These are phyloP conservation scores for Erythrobasidium hasegawianum DNA, from an alignment of 1,284 basidiomycete species.

Conservation along the genomic window DNA sequence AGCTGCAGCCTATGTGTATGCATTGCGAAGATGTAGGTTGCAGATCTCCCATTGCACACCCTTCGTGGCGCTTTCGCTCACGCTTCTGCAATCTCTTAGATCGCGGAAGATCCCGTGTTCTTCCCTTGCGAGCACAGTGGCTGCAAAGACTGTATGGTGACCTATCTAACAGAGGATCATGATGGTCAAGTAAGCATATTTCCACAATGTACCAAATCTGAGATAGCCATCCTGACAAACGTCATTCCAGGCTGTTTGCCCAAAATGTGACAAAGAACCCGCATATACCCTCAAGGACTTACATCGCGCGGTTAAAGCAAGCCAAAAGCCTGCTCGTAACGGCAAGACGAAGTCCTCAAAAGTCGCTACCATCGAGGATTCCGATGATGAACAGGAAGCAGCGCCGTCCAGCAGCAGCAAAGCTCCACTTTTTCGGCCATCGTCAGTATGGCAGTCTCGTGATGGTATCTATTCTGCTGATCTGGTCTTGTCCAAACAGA, in stretches of 20 bases:
- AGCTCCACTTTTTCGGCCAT: too few relatives aligned
- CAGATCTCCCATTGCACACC: too few relatives aligned
- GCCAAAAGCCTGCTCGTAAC: background rate
- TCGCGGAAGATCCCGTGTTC: constrained; percentile 41
- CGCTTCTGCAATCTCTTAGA: too few relatives aligned
- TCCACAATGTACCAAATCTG: background rate
- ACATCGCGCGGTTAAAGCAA: constrained; percentile 18
- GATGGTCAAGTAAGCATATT: background rate
- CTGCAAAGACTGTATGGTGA: constrained; percentile 77
- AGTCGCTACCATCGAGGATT: constrained; percentile 13
- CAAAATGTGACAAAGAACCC: constrained; percentile 7
- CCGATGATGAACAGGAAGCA: constrained; percentile 5
- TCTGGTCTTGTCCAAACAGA: too few relatives aligned
- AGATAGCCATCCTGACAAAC: background rate
- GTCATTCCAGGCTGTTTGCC: constrained; percentile 9
- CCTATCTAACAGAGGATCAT: constrained; percentile 50
- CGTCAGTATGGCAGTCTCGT: too few relatives aligned
- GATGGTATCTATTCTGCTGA: too few relatives aligned
- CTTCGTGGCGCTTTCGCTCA: too few relatives aligned
- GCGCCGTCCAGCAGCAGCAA: too few relatives aligned
- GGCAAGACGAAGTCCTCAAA: background rate
- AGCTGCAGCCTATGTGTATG: constrained; percentile 42
- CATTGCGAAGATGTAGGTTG: constrained; percentile 42
- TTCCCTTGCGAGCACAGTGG: constrained; percentile 50
- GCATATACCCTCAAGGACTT: constrained; percentile 15